Evolutionary conservation across 2,329 filamentous ascomycete species (phyloP), one percentile per base, ranked within the genome.

Genomic region (Phialophora tarda): DNA sequence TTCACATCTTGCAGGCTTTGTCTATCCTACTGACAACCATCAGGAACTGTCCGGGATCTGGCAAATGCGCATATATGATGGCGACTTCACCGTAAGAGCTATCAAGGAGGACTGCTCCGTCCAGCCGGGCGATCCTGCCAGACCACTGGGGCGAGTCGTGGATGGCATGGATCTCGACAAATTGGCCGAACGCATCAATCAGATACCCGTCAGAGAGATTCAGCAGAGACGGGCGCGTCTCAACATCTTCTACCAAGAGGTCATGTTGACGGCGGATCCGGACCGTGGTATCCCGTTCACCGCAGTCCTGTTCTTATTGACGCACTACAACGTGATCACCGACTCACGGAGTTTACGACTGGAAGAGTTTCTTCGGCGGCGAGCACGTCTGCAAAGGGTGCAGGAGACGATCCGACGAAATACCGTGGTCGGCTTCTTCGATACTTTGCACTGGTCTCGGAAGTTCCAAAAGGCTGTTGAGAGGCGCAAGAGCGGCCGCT

Each of bases 321-420:
- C 96, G 38, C 95, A 99, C 78, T 96, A 99, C 84, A 99, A 98
- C 75, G 93, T 99, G 75, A 99, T 99, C 77, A 97, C 90, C 72
- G 95, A 99, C 78, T 97, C 90, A 82, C 97, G 97, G 83, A 97
- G 93, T 78, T 82, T 99, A 75, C 89, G 92, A 68, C 85, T 99
- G 2, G 95, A 99, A 74, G 95, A 99, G 76, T 99, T 97, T 77
- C 80, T 99, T 64, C 90, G 94, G 65, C 92, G 96, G 44, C 89
- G 94, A 68, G 92, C 93, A 34, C 88, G 94, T 61, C 84, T 99
- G 56, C 94, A 98, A 77, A 90, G 94, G 68, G 94, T 99, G 1
- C 92, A 99, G 73, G 94, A 99, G 78, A 92, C 95, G 72, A 92
- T 98, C 51, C 90, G 92, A 65, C 88, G 96, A 65, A 91, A 94